phyloP scores from a whole-genome alignment of 2,329 filamentous ascomycete species.

The Aureobasidium sp. region DNA sequence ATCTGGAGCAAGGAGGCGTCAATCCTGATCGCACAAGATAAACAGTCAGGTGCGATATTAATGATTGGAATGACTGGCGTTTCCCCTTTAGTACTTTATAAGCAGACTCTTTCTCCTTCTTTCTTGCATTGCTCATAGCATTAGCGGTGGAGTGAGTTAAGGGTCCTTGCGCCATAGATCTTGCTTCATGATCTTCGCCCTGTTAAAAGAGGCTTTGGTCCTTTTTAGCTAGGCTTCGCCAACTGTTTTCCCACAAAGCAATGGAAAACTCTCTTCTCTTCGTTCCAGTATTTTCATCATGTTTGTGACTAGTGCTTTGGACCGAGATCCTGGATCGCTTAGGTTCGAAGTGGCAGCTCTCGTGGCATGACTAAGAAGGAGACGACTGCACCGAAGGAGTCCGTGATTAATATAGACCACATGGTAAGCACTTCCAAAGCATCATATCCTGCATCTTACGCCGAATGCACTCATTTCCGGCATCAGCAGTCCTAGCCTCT shows the following conservation, averaged over 20 bases:
- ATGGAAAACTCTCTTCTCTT: not conserved
- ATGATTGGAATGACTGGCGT: slow-evolving; percentile 9
- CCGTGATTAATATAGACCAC: not conserved
- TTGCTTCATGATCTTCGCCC: not conserved
- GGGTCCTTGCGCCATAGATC: slow-evolving; percentile 6
- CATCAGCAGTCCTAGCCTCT: not conserved
- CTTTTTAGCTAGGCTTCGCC: not conserved
- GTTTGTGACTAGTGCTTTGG: not conserved
- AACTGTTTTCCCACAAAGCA: not conserved
- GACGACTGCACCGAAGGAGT: not conserved
- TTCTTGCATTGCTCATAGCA: slow-evolving; percentile 5
- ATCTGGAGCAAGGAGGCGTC: slow-evolving; percentile 28
- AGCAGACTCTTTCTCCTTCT: slow-evolving; percentile 1
- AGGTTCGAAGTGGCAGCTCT: not conserved
- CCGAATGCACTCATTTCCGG: not conserved
- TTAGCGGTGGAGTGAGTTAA: not conserved
- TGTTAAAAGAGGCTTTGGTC: not conserved
- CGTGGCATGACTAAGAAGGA: not conserved
- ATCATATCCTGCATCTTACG: not conserved
- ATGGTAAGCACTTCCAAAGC: slow-evolving; percentile 2
- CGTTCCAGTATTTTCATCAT: not conserved
- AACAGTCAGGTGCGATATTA: not conserved
- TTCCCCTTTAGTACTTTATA: not conserved
- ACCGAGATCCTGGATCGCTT: not conserved
- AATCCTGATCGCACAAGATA: slow-evolving; percentile 16